These are phyloP conservation scores for Gossypium bickii DNA, from an alignment of 345 rosid species.

Conservation along the genomic window DNA sequence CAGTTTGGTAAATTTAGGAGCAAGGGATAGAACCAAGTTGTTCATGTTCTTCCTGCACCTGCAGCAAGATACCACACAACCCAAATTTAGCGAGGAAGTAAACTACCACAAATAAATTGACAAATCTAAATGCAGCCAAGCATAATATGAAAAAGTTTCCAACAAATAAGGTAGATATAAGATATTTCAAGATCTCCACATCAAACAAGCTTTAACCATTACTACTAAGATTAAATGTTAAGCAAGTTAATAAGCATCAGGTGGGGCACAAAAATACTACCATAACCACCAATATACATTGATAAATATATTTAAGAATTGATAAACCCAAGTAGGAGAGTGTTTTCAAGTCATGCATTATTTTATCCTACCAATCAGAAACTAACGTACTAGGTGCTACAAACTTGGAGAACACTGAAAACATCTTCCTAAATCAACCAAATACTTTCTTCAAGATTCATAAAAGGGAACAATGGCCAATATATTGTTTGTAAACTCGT, in stretches of 20 bases:
- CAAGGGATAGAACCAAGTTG: conserved; percentile 69
- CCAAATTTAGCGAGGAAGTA: neutral
- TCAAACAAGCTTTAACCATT: neutral
- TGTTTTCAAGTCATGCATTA: neutral
- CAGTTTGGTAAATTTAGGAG: conserved; percentile 71
- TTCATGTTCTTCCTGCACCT: conserved; percentile 89
- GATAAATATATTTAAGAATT: neutral
- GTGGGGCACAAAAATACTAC: no score
- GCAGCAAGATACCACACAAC: conserved; percentile 5
- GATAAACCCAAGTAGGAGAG: neutral
- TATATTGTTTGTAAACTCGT: no score
- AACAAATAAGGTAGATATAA: neutral
- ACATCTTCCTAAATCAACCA: neutral
- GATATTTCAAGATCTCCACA: neutral
- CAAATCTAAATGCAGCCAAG: neutral
- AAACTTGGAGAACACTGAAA: neutral
- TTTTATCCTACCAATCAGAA: neutral
- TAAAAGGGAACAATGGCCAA: no score
- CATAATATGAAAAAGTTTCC: neutral
- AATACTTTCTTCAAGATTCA: no score
- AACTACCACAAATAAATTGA: neutral
- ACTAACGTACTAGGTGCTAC: no score
- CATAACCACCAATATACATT: neutral
- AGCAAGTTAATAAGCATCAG: no score
- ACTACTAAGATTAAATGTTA: neutral